Base-by-base conservation (phyloP, 176 grass and related monocot species). In the Paspalum notatum region DNA sequence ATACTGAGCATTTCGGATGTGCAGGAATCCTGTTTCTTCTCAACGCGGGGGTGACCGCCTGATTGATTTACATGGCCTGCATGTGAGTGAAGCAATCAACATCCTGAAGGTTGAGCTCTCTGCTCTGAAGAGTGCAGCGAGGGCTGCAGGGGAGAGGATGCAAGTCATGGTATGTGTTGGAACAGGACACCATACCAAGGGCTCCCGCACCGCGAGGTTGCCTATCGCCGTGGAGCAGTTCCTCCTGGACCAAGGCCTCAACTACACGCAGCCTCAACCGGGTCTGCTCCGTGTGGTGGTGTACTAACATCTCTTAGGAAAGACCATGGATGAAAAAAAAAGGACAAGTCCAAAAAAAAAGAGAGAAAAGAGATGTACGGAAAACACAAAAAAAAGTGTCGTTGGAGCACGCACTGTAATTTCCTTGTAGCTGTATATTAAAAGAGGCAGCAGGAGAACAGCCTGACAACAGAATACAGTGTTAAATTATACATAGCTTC, bases 111-210 rank as follows among this genome's bases (percentile, higher is more conserved):
- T 88, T 49, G 92, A 99, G 81, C 78, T 99, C 18, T 80, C 79
- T 42, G 51, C 82, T 13, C 79, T 95, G 79, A 99, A 80, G 89
- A 73, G 26, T 37, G 63, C 84, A 1, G 90, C 88, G 0, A 89
- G 86, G 58, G 85, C 88, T 15, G 55, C 92, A 16, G 88, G 96
- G 16, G 89, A 93, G 86, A 91, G 90, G 68, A 71, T 91, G 81
- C 90, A 91, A 25, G 84, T 91, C 65, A 90, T 99, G 86, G 64
- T 99, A 45, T 95, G 92, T 14, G 92, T 99, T 2, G 96, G 96
- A 37, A 99, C 92, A 54, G 96, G 96, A 16, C 96, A 99, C 76
- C 96, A 99, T 44, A 99, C 96, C 61, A 99, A 93, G 88, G 96
- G 92, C 14, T 89, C 90, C 25, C 92, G 92, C 47, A 95, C 90